Base-by-base conservation (phyloP, 177 flowering plant genomes). In the Vitis hybrid region DNA sequence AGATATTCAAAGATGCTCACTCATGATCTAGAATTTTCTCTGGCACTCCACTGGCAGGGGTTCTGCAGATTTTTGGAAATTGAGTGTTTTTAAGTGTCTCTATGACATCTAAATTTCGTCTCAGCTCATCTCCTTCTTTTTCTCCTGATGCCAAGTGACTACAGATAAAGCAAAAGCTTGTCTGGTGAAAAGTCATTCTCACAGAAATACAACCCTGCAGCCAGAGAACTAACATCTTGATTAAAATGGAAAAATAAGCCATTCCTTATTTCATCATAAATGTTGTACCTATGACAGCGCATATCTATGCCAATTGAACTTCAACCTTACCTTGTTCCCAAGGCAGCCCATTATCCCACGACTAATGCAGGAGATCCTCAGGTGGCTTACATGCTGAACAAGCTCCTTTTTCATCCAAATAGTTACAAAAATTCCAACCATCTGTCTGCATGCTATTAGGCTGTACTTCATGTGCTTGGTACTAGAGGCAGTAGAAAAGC, bases 61-160 rank as follows among this genome's bases (percentile, higher is more conserved):
- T 60, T 77, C 76, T 90, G 81, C 94, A 88, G 16, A 80, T 84
- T 75, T 68, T 85, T 1, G 79, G 84, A 64, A 90, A 90, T 70
- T 86, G 90, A 11, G 94, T 89, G 73, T 74, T 86, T 51, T 77
- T 90, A 12, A 91, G 74, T 67, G 83, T 91, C 74, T 91, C 97
- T 9, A 83, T 77, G n/a, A 88, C 97, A 67, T 91, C 94, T 3
- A 72, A 76, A 64, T 91, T 91, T 65, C 97, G 84, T 70, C 91
- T 70, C 19, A 85, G 86, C 77, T 90, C 97, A 62, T 91, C 94
- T 0, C 97, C 97, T 73, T 90, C 97, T 75, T 84, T 88, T 80
- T 91, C 94, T 18, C 97, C 97, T 0, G 97, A 91, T 21, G 97
- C 94, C 73, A 91, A 80, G 75, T 91, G 97, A 68, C 92, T 87